Evolutionary conservation across 1,284 basidiomycete genomes (phyloP), one percentile per base, ranked within the genome.

Genomic region (Puccinia coronata): DNA sequence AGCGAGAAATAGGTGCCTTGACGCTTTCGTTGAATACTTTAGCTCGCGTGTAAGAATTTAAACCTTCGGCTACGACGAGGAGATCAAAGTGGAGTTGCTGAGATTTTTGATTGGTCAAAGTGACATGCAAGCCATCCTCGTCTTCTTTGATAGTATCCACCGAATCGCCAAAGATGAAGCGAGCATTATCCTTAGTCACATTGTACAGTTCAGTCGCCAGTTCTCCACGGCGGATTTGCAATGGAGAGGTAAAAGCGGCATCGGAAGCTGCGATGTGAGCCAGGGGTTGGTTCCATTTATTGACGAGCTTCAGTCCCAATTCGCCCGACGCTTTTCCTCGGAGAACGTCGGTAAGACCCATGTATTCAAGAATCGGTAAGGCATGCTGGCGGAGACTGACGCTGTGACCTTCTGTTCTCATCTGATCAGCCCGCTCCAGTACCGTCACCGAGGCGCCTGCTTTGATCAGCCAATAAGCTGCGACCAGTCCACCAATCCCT

Each of bases 211-310:
- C 49, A 11, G 80, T 55, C 0, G 82, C 83, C 1, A 85, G 81
- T 47, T 84, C 83, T 8, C 83, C 82, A 18, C 84, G 79, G 3
- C 83, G 74, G 61, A 84, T 83, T 79, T 84, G 84, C 36, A 78
- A 82, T 49, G 83, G 83, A 28, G 55, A 69, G 12, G 83, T 84
- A 1, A 76, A 76, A 20, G 25, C 39, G n/a, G 41, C 74, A 16
- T 82, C 39, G 34, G 41, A 36, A 28, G 25, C 20, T 16, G 74
- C 59, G 59, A 76, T 63, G 20, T 57, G n/a, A n/a, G 82, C 83
- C 55, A 78, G 79, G 0, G 53, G 16, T 1, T 63, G 69, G 55
- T 82, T 82, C 0, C 81, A 16, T 0, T 20, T 16, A 53, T 84
- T 79, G 69, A 84, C 69, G 53, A 85, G 82, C 25, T 81, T 55